phyloP scores from a whole-genome alignment of 257 asterid genomes.

The Salvia splendens region DNA sequence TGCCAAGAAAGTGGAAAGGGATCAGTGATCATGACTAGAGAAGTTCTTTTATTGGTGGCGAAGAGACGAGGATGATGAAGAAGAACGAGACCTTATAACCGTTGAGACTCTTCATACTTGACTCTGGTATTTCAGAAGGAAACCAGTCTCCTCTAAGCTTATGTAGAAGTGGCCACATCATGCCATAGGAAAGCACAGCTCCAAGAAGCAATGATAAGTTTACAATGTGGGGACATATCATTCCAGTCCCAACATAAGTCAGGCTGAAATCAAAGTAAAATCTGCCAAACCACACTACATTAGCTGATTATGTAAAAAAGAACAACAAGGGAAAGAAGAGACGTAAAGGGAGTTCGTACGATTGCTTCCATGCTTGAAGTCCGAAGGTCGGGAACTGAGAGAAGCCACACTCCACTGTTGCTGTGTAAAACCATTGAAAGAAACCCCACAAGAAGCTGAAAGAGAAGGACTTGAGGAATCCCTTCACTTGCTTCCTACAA shows the following conservation, averaged over 20 bases:
- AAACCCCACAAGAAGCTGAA: slow-evolving; percentile 75
- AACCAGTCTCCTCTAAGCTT: slow-evolving; percentile 75
- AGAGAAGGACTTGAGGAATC: slow-evolving; percentile 66
- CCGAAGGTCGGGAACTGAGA: slow-evolving; percentile 88
- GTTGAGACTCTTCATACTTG: slow-evolving; percentile 78
- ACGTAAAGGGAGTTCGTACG: slow-evolving; percentile 43
- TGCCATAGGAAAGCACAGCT: slow-evolving; percentile 78
- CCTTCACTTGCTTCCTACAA: slow-evolving; percentile 74
- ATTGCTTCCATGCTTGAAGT: slow-evolving; percentile 68
- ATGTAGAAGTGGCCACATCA: slow-evolving; percentile 79
- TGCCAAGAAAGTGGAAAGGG: slow-evolving; percentile 27
- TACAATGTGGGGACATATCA: slow-evolving; percentile 89
- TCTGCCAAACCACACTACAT: slow-evolving; percentile 28
- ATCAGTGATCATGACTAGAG: too few species aligned
- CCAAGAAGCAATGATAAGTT: slow-evolving; percentile 86
- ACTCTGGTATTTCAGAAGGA: slow-evolving; percentile 63
- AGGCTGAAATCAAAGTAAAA: slow-evolving; percentile 86
- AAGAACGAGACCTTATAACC: slow-evolving; percentile 67
- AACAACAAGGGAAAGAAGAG: too few species aligned
- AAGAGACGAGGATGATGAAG: neutral
- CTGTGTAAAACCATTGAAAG: slow-evolving; percentile 87
- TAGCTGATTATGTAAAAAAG: too few species aligned
- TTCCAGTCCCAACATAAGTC: slow-evolving; percentile 92
- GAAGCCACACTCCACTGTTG: slow-evolving; percentile 68
- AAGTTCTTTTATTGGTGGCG: too few species aligned